These are phyloP conservation scores for Tripterygium wilfordii DNA, from an alignment of 177 flowering plant genomes.

Conservation along the genomic window DNA sequence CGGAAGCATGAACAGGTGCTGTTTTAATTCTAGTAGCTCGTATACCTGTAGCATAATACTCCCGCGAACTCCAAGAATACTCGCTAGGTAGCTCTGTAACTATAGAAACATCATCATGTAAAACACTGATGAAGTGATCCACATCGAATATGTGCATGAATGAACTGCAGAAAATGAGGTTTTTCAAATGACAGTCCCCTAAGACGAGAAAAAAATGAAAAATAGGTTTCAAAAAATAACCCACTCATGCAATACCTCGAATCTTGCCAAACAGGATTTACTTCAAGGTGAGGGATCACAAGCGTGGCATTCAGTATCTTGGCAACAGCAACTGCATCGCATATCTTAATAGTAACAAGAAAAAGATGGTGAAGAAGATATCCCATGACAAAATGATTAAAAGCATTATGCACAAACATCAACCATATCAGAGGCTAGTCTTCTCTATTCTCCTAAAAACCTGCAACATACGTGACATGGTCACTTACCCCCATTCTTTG, in stretches of 20 bases:
- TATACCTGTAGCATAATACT: slow-evolving; percentile 90
- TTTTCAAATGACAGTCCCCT: not conserved
- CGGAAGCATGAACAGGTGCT: slow-evolving; percentile 95
- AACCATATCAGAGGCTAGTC: too few relatives aligned
- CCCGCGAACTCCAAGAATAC: slow-evolving; percentile 93
- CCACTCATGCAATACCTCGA: slow-evolving; percentile 49
- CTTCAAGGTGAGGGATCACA: slow-evolving; percentile 86
- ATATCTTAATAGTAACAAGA: slow-evolving; percentile 40
- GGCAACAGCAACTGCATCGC: slow-evolving; percentile 99
- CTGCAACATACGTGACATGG: too few relatives aligned
- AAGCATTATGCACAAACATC: not conserved
- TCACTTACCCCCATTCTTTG: slow-evolving; percentile 93
- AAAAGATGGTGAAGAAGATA: too few relatives aligned
- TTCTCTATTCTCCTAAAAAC: too few relatives aligned
- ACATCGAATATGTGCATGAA: slow-evolving; percentile 88
- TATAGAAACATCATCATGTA: slow-evolving; percentile 71
- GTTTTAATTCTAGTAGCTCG: slow-evolving; percentile 86
- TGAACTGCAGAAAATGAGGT: slow-evolving; percentile 55
- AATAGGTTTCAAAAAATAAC: not conserved
- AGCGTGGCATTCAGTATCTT: slow-evolving; percentile 93
- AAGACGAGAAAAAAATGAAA: not conserved
- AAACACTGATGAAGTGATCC: slow-evolving; percentile 75
- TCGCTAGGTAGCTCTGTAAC: slow-evolving; percentile 72
- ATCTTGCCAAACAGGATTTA: slow-evolving; percentile 97
- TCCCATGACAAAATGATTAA: slow-evolving; percentile 2